These are phyloP conservation scores for Protomyces gravidus DNA, from an alignment of 1,139 yeast species.

Conservation along the genomic window DNA sequence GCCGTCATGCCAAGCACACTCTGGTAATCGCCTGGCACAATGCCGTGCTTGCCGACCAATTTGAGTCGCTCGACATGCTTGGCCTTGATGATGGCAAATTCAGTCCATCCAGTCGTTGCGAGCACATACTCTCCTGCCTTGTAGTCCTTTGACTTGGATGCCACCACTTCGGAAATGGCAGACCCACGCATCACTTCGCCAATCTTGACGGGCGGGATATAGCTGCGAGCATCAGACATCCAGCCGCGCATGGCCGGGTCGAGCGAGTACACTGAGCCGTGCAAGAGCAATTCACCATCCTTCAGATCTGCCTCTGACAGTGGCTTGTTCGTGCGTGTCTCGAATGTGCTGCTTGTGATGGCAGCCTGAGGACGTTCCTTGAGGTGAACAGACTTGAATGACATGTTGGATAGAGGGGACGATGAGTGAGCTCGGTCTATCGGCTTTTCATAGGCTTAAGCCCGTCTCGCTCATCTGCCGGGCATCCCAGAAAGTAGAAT, in stretches of 20 bases:
- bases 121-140: slow-evolving; percentile 48
- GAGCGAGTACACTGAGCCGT: slow-evolving; percentile 53
- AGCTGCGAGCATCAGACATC: slow-evolving; percentile 50
- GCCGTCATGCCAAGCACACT: slow-evolving; percentile 56
- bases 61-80: slow-evolving; percentile 30
- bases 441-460: too few species aligned
- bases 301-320: slow-evolving; percentile 37
- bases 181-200: slow-evolving; percentile 52
- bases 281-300: slow-evolving; percentile 49
- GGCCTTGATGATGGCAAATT: slow-evolving; percentile 42
- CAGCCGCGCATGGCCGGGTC: slow-evolving; percentile 66
- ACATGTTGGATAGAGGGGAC: slow-evolving; percentile 5
- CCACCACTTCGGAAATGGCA: slow-evolving; percentile 51
- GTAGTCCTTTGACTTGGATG: slow-evolving; percentile 45
- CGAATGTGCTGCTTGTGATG: slow-evolving; percentile 28
- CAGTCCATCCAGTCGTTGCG: slow-evolving; percentile 46
- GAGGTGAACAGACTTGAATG: slow-evolving; percentile 25
- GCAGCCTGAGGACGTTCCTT: slow-evolving; percentile 29
- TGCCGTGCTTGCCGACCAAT: slow-evolving; percentile 28
- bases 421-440: too few species aligned
- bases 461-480: too few species aligned
- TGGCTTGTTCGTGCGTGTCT: slow-evolving; percentile 30
- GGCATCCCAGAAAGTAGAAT: too few species aligned
- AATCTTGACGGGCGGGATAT: slow-evolving; percentile 48
- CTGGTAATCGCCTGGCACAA: slow-evolving; percentile 39